Conservation (phyloP, 2,329 filamentous ascomycete genomes). For the Colletotrichum sojae region DNA sequence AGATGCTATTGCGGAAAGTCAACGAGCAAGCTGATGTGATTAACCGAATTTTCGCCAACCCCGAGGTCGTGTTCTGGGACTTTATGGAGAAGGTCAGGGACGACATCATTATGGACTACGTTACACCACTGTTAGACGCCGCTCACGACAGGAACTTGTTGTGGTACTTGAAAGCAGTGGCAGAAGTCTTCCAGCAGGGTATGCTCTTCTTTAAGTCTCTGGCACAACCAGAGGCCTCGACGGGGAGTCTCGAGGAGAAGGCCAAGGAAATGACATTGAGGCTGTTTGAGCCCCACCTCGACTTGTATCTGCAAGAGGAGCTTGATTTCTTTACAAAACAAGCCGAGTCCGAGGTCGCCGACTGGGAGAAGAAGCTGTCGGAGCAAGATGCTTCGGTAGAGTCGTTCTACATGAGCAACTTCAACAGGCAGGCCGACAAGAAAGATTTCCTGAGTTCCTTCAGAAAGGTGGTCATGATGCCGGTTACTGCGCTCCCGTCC, state of each 20-base stretch:
- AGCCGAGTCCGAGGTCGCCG: constrained; percentile 81
- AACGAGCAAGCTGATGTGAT: constrained; percentile 89
- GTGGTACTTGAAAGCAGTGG: constrained; percentile 87
- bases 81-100: constrained; percentile 88
- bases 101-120: constrained; percentile 88
- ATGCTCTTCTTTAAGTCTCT: constrained; percentile 82
- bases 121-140: constrained; percentile 89
- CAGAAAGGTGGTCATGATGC: constrained; percentile 99
- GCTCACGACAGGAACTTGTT: constrained; percentile 81
- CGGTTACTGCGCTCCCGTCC: constrained; percentile 88
- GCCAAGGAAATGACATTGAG: constrained; percentile 77
- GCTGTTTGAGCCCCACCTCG: constrained; percentile 93
- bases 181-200: constrained; percentile 89
- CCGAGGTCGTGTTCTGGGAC: constrained; percentile 78
- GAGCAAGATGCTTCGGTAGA: constrained; percentile 93
- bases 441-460: constrained; percentile 96
- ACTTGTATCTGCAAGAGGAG: constrained; percentile 93
- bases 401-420: constrained; percentile 95
- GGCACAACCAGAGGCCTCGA: constrained; percentile 74
- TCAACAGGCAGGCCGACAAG: constrained; percentile 95
- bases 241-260: constrained; percentile 73
- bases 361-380: constrained; percentile 92
- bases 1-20: constrained; percentile 78
- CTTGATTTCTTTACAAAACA: constrained; percentile 85
- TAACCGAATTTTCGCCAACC: constrained; percentile 83